phyloP scores from a whole-genome alignment of 371 early-diverging fungal genomes.

The Mortierella sp. region DNA sequence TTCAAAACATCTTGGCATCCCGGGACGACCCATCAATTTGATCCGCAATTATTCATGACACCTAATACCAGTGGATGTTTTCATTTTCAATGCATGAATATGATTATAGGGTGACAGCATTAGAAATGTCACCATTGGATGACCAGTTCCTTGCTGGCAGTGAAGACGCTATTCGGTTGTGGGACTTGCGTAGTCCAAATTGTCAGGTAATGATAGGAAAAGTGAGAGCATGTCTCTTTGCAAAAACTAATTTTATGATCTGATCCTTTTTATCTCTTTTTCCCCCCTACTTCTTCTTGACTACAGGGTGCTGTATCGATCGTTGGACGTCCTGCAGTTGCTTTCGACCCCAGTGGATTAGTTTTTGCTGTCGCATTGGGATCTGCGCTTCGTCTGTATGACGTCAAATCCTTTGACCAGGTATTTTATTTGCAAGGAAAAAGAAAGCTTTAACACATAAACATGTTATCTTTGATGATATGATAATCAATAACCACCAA shows the following conservation, averaged over 20 bases:
- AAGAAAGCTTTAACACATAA: too few relatives aligned
- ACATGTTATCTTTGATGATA: too few relatives aligned
- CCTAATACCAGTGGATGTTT: too few relatives aligned
- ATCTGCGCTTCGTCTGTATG: slow-evolving; percentile 73
- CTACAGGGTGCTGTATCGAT: slow-evolving; percentile 62
- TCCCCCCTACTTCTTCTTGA: slow-evolving; percentile 3
- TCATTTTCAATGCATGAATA: neutral
- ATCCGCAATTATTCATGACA: too few relatives aligned
- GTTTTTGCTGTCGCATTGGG: slow-evolving; percentile 80
- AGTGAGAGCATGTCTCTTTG: neutral
- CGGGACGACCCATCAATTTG: too few relatives aligned
- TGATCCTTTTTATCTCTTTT: neutral
- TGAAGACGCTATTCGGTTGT: slow-evolving; percentile 80
- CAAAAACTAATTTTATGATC: neutral
- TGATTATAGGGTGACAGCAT: slow-evolving; percentile 72
- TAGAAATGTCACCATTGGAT: slow-evolving; percentile 85
- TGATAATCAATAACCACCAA: too few relatives aligned
- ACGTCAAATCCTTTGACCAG: slow-evolving; percentile 70
- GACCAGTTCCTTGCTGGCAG: slow-evolving; percentile 82
- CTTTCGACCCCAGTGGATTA: slow-evolving; percentile 85
- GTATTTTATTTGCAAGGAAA: too few relatives aligned
- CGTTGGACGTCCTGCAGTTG: slow-evolving; percentile 68
- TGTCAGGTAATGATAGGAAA: slow-evolving; percentile 66
- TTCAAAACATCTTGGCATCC: too few relatives aligned
- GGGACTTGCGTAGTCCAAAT: slow-evolving; percentile 78